Evolutionary conservation across 129 eudicot species (phyloP).

Genomic region (Flaveria trinervia): DNA sequence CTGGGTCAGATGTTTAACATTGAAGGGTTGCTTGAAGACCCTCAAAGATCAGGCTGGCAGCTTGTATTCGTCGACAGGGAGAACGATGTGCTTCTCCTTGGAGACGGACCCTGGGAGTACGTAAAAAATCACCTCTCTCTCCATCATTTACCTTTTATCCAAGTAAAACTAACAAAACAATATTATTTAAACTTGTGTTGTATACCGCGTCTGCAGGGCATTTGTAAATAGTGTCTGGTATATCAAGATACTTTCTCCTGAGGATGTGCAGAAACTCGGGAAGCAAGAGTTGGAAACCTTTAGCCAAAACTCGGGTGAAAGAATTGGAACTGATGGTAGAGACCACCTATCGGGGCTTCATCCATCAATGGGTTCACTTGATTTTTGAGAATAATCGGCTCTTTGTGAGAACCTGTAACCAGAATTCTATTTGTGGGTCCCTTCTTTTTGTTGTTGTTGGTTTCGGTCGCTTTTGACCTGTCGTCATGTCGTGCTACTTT

Average conservation of each 20-base stretch:
- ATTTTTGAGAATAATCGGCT: slow-evolving; percentile 43
- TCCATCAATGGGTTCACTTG: slow-evolving; percentile 73
- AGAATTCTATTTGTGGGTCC: slow-evolving; percentile 19
- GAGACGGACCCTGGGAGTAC: slow-evolving; percentile 99
- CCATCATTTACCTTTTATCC: not conserved
- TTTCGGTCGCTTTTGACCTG: slow-evolving; percentile 24
- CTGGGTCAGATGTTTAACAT: slow-evolving; percentile 96
- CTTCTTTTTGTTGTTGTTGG: slow-evolving; percentile 18
- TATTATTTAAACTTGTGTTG: too few relatives aligned
- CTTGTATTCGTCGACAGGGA: slow-evolving; percentile 99
- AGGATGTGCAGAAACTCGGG: slow-evolving; percentile 80
- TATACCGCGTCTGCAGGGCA: slow-evolving; percentile 55
- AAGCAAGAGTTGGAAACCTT: slow-evolving; percentile 65
- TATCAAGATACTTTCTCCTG: slow-evolving; percentile 95
- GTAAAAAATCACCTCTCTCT: slow-evolving; percentile 8
- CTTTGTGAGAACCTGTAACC: slow-evolving; percentile 8
- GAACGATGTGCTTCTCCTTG: slow-evolving; percentile 99
- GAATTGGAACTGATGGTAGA: slow-evolving; percentile 58
- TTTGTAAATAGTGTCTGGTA: slow-evolving; percentile 97
- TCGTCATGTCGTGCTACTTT: slow-evolving; percentile 21
- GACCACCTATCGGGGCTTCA: slow-evolving; percentile 51
- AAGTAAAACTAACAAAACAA: too few relatives aligned
- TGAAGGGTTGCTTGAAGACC: slow-evolving; percentile 92
- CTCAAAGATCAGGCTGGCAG: slow-evolving; percentile 99
- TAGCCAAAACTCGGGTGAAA: slow-evolving; percentile 51